Evolutionary conservation across 768 basidiomycete species (phyloP), one percentile per base, ranked within the genome.

Genomic region (Clavaria fumosa): DNA sequence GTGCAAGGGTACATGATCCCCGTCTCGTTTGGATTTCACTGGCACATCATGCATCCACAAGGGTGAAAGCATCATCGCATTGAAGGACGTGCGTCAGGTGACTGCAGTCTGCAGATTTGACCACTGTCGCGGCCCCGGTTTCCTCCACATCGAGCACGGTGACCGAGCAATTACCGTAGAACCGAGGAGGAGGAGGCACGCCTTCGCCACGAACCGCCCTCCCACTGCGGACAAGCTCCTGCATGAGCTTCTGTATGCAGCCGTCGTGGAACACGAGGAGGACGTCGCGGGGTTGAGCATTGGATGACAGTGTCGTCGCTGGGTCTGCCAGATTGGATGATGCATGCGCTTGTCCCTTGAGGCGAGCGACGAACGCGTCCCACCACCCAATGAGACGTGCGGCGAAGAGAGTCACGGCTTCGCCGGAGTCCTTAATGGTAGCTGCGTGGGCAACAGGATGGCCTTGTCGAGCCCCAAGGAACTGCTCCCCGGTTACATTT

Each of bases 261-360:
- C 69, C 78, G 2, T 78, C 78, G 39, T 86, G 82, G 28, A 73
- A 69, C 41, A 72, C 68, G 9, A 75, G 66, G 21, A 86, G 61
- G 31, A 81, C 59, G 40, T 64, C 54, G 37, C 53, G 50, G 23
- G 64, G 52, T 14, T 47, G 44, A 33, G 42, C 52, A 17, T 37
- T 44, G 30, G 43, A 39, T 23, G 52, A 44, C 37, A 53, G 40
- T 35, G 47, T 44, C 12, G 47, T 43, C 3, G 51, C 38, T 38
- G 57, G 46, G 18, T 61, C 38, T 35, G 81, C 57, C 20, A 55
- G 53, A n/a, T n/a, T n/a, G n/a, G n/a, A n/a, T n/a, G n/a, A n/a
- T n/a, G n/a, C n/a, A n/a, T n/a, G n/a, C n/a, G n/a, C n/a, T n/a
- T n/a, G n/a, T n/a, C n/a, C n/a, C n/a, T n/a, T n/a, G n/a, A n/a